phyloP scores from a whole-genome alignment of 2,329 filamentous ascomycete genomes.

The Stemphylium lycopersici region DNA sequence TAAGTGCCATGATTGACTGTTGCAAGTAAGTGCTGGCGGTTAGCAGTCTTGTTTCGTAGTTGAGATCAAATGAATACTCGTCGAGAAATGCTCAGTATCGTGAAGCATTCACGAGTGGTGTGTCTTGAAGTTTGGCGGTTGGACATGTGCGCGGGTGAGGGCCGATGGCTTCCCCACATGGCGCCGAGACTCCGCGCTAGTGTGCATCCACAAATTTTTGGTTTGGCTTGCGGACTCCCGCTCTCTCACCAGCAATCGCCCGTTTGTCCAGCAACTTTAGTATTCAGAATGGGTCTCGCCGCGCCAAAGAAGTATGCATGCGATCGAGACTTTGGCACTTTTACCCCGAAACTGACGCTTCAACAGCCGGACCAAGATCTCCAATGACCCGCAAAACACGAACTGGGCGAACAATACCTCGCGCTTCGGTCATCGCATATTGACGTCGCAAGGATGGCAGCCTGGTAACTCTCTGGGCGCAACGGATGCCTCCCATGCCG shows the following conservation, averaged over 20 bases:
- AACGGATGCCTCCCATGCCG: constrained; percentile 74
- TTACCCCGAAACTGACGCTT: constrained; percentile 17
- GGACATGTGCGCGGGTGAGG: neutral
- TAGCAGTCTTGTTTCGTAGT: constrained; percentile 11
- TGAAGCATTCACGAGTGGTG: neutral
- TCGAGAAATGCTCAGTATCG: neutral
- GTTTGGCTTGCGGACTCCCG: constrained; percentile 22
- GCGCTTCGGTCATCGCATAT: constrained; percentile 87
- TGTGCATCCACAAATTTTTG: constrained; percentile 40
- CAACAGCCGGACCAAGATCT: constrained; percentile 71
- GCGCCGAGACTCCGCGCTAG: constrained; percentile 40
- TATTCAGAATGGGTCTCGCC: constrained; percentile 68
- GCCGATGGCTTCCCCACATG: constrained; percentile 22
- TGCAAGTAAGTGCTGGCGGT: constrained; percentile 23
- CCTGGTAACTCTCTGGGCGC: constrained; percentile 84
- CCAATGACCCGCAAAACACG: constrained; percentile 93
- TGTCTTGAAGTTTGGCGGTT: neutral
- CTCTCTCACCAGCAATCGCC: constrained; percentile 8
- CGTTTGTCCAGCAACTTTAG: neutral
- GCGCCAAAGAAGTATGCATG: constrained; percentile 67
- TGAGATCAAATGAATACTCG: constrained; percentile 3
- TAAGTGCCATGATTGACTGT: constrained; percentile 22
- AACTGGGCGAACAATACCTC: constrained; percentile 84
- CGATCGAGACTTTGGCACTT: neutral
- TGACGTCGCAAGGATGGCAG: constrained; percentile 87